A percentile compares a stretch with the other conserved stretches of the same genome.
These are phyloP conservation scores for Alopecurus myosuroides DNA, from an alignment of 176 grass and related monocot species.

Conservation along the genomic window DNA sequence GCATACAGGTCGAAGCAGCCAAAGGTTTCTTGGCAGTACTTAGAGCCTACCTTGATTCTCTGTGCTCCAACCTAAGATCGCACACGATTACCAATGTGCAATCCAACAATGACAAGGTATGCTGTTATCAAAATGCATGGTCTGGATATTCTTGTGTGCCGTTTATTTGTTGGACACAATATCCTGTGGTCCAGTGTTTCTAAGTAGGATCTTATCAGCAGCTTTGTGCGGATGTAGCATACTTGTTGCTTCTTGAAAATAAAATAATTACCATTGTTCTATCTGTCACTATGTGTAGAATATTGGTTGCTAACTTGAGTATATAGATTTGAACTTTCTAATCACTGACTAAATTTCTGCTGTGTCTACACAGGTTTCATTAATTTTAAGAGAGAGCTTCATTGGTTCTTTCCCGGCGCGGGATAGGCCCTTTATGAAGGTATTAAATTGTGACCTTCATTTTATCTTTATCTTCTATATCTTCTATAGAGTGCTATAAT, in stretches of 20 bases:
- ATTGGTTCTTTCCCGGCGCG: slow-evolving; percentile 76
- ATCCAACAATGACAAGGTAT: slow-evolving; percentile 99
- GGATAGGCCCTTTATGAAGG: slow-evolving; percentile 95
- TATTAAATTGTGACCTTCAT: slow-evolving; percentile 13
- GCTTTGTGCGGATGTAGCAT: not conserved
- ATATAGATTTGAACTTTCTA: not conserved
- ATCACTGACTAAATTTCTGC: slow-evolving; percentile 6
- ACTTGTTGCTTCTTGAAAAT: not conserved
- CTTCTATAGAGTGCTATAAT: slow-evolving; percentile 16
- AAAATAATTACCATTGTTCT: not conserved
- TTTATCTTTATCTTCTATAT: not conserved
- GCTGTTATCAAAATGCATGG: not conserved
- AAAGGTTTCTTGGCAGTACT: slow-evolving; percentile 94
- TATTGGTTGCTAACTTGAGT: not conserved
- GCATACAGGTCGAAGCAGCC: slow-evolving; percentile 83
- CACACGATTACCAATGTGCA: slow-evolving; percentile 99
- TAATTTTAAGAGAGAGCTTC: slow-evolving; percentile 94
- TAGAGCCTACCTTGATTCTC: slow-evolving; percentile 88
- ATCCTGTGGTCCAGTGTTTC: not conserved
- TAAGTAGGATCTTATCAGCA: not conserved
- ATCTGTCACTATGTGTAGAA: not conserved
- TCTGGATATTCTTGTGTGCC: not conserved
- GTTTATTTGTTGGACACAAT: not conserved
- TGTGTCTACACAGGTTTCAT: slow-evolving; percentile 72
- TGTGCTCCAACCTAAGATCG: slow-evolving; percentile 91